Percentiles rank a stretch among this genome's conserved stretches.
These are phyloP conservation scores for Lactarius sanguifluus DNA, from an alignment of 768 basidiomycete species.

Conservation along the genomic window DNA sequence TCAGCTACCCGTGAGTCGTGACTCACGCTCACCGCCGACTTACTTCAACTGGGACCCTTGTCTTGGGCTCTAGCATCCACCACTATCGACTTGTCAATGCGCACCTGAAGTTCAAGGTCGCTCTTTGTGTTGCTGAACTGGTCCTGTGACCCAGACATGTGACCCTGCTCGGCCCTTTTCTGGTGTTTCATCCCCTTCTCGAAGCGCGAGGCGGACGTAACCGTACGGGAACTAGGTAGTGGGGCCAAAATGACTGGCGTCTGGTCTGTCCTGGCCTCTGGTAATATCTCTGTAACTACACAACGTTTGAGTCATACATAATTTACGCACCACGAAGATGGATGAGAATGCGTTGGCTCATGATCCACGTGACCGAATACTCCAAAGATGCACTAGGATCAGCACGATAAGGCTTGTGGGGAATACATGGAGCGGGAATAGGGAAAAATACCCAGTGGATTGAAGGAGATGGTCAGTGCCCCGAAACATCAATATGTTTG, in stretches of 20 bases:
- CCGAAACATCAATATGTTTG: conserved; percentile 36
- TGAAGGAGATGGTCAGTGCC: conserved; percentile 27
- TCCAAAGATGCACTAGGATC: conserved; percentile 35
- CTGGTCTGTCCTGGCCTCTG: conserved; percentile 30
- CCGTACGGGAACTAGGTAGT: not conserved
- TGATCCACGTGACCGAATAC: conserved; percentile 39
- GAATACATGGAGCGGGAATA: not conserved
- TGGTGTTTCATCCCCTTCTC: not conserved
- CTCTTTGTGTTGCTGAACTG: not conserved
- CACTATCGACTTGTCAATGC: conserved; percentile 17
- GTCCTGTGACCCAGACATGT: not conserved
- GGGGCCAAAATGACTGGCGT: conserved; percentile 1
- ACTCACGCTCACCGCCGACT: too few species aligned
- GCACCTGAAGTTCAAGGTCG: conserved; percentile 29
- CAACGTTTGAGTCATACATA: not conserved
- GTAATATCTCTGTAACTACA: not conserved
- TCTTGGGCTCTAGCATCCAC: not conserved
- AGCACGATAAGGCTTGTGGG: not conserved
- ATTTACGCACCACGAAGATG: conserved; percentile 35
- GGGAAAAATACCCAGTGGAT: conserved; percentile 26
- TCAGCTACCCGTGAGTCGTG: too few species aligned
- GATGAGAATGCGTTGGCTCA: conserved; percentile 39
- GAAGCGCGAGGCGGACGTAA: not conserved
- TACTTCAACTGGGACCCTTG: not conserved
- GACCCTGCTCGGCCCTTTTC: not conserved